Evolutionary conservation across 2,329 filamentous ascomycete genomes (phyloP), one percentile per base, ranked within the genome.

Genomic region (Knufia petricola): DNA sequence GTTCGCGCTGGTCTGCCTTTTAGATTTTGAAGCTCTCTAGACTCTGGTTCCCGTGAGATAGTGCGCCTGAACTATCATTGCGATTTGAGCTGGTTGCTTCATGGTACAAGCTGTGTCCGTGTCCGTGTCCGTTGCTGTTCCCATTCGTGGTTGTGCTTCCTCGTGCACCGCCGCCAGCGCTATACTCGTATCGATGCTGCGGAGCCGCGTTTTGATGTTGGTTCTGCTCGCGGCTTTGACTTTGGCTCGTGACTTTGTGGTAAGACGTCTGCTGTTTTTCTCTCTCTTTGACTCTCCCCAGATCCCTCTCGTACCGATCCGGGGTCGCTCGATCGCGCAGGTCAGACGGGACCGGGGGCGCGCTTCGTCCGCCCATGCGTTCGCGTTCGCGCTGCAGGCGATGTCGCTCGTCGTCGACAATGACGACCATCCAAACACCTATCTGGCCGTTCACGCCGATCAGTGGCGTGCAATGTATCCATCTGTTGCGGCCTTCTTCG

Each of bases 381-480:
- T 24, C 28, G 4, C 30, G 4, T 24, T 44, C 37, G 15, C 45
- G 30, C 15, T 38, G 36, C 4, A 47, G 26, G 2, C 36, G 34
- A 9, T 41, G 30, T 38, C 52, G 54, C 19, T 84, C 79, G 46
- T 81, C 80, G 53, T 87, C 82, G 2, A 86, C 78, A 12, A 88
- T 71, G 0, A 87, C 74, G 4, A 87, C 72, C 81, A 88, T 85
- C 84, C 84, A 88, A 0, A 87, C 83, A 13, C 85, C 85, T 0
- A 88, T 78, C 2, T 76, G 69, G 1, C 81, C 80, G 53, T 81
- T 81, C 36, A 73, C 73, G 2, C 82, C 83, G 2, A 85, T 65
- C 2, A 88, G 66, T 2, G 85, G 84, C 19, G 84, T 88, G 60
- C 82, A 85, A 62, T 88, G 84, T 34, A 88, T 83, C 84, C 84